phyloP scores from a whole-genome alignment of 768 basidiomycete species.

The Tricholoma bakamatsutake region DNA sequence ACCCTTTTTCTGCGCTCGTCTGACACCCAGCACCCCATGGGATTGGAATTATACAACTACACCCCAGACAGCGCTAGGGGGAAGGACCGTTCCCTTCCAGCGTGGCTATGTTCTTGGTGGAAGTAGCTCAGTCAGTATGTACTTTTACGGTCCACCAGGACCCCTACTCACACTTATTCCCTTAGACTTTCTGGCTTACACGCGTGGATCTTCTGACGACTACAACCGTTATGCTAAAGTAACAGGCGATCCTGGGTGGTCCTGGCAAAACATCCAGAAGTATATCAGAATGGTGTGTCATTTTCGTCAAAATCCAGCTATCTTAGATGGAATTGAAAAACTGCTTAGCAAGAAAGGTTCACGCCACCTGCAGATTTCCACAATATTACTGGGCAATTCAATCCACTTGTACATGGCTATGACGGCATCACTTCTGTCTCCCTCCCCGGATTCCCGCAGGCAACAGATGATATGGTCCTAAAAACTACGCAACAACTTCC shows the following conservation, averaged over 20 bases:
- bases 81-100: conserved; percentile 18
- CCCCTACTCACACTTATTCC: neutral
- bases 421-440: conserved; percentile 18
- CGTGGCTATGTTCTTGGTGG: conserved; percentile 26
- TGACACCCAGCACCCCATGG: conserved; percentile 9
- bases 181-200: conserved; percentile 20
- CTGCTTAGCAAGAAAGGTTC: conserved; percentile 21
- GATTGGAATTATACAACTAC: conserved; percentile 24
- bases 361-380: conserved; percentile 22
- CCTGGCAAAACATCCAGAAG: conserved; percentile 18
- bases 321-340: neutral
- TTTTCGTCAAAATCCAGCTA: conserved; percentile 9
- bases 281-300: conserved; percentile 14
- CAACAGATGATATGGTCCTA: conserved; percentile 19
- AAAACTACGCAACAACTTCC: conserved; percentile 17
- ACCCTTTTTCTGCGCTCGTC: conserved; percentile 8
- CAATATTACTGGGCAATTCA: conserved; percentile 21
- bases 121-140: conserved; percentile 23
- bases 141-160: neutral
- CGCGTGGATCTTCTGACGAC: conserved; percentile 20
- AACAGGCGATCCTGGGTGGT: conserved; percentile 13
- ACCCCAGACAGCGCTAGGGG: conserved; percentile 19
- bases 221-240: conserved; percentile 19
- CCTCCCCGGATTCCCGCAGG: conserved; percentile 15
- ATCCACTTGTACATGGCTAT: conserved; percentile 20